Conservation (phyloP, 306 rosid genomes). For the Abrus pulchellus region DNA sequence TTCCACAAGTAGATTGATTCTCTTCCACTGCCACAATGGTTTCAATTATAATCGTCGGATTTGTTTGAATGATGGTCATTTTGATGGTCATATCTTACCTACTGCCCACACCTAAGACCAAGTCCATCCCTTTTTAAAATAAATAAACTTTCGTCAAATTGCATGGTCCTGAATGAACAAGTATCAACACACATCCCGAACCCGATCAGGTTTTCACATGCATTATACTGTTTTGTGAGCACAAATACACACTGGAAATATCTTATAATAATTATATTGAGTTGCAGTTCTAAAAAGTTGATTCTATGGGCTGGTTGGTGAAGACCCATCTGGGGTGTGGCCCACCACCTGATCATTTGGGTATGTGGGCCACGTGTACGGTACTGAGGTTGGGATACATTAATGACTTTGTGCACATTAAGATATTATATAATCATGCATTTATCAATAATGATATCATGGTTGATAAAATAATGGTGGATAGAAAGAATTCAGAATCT, state of each 20-base stretch:
- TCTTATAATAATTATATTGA: slow-evolving; percentile 40
- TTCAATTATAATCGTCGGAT: slow-evolving; percentile 57
- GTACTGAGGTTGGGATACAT: slow-evolving; percentile 52
- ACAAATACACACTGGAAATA: slow-evolving; percentile 8
- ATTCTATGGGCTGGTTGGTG: slow-evolving; percentile 53
- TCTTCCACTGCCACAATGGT: slow-evolving; percentile 18
- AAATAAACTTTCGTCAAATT: slow-evolving; percentile 45
- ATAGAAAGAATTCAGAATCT: slow-evolving; percentile 51
- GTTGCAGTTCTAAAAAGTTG: slow-evolving; percentile 46
- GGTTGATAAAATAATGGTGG: slow-evolving; percentile 54
- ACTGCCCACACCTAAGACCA: slow-evolving; percentile 46
- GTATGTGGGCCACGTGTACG: slow-evolving; percentile 75
- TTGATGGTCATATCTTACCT: slow-evolving; percentile 65
- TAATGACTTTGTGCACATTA: slow-evolving; percentile 49
- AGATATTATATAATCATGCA: slow-evolving; percentile 57
- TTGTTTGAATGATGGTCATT: slow-evolving; percentile 47
- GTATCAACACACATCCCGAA: slow-evolving; percentile 48
- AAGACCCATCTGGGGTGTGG: slow-evolving; percentile 51
- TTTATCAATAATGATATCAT: slow-evolving; percentile 55
- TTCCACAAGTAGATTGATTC: slow-evolving; percentile 42
- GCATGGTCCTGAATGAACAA: slow-evolving; percentile 56
- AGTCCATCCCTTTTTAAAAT: slow-evolving; percentile 38
- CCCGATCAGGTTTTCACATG: slow-evolving; percentile 65
- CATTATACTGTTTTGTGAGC: slow-evolving; percentile 57
- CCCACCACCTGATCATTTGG: slow-evolving; percentile 62